Evolutionary conservation across 768 basidiomycete species (phyloP).

Genomic region (Termitomyces sp.): DNA sequence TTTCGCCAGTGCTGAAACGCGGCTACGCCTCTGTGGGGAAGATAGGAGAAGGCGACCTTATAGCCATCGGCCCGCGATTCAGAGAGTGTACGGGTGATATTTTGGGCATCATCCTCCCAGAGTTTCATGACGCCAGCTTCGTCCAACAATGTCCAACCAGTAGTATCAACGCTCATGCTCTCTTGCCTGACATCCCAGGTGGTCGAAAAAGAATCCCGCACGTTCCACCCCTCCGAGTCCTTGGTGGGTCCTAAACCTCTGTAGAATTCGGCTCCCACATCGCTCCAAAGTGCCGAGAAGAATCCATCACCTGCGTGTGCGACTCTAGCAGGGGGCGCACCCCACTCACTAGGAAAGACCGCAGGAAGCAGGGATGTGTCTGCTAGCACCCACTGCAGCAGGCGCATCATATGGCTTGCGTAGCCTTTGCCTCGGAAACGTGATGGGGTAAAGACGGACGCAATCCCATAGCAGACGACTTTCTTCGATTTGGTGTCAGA

Average conservation of each 20-base stretch:
- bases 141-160: conserved; percentile 32
- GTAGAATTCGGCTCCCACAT: conserved; percentile 48
- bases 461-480: conserved; percentile 47
- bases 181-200: conserved; percentile 30
- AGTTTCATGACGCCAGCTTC: conserved; percentile 30
- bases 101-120: conserved; percentile 37
- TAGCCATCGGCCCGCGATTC: neutral
- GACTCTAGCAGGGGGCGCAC: conserved; percentile 36
- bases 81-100: conserved; percentile 18
- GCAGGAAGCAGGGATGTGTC: conserved; percentile 19
- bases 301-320: conserved; percentile 31
- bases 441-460: conserved; percentile 53
- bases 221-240: conserved; percentile 40
- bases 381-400: conserved; percentile 55
- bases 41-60: conserved; percentile 30
- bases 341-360: conserved; percentile 37
- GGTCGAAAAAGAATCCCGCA: conserved; percentile 32
- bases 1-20: conserved; percentile 36
- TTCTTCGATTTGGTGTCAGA: conserved; percentile 18
- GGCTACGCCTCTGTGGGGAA: conserved; percentile 44
- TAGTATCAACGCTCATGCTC: neutral
- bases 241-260: conserved; percentile 31
- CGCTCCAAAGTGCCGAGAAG: conserved; percentile 53
- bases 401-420: conserved; percentile 59
- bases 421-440: conserved; percentile 52